Base-by-base conservation (phyloP, 140 eudicot species). In the Cichorium intybus region DNA sequence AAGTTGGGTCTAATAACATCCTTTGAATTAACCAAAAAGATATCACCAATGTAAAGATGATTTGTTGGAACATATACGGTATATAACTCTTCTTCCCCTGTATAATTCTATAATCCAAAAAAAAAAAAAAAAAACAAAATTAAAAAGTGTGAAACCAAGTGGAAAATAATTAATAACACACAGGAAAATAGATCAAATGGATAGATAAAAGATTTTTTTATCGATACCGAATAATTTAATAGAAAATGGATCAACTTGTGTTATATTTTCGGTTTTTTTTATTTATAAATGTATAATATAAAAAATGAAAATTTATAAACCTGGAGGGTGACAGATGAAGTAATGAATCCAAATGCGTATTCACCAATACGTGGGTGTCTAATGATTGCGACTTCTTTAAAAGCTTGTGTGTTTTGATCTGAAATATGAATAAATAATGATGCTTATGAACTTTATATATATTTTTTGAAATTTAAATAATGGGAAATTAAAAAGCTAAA, bases 341-440 rank as follows among this genome's bases (percentile, higher is more conserved):
- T 87, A 53, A 88, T 87, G 68, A 87, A 87, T 52, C 95, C 95
- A 62, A 87, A 81, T 35, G 95, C 95, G 63, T 87, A 87, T 87
- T 87, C 96, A 53, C 96, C 96, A 39, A 87, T 75, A 35, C 92
- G 93, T 1, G 96, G 96, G 82, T 88, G 96, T 72, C 94, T 80
- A 37, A 88, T 88, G 60, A 88, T 88, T 51, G 96, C 96, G 6
- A 88, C 96, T 80, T 85, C 96, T 78, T 88, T 88, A 41, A 85
- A 88, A 4, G 96, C 96, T 52, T 85, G 93, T 0, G 96, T 71
- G 80, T 88, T 88, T 29, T 88, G 96, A 74, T 88, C 96, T 88
- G 90, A 69, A 64, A 34, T 20, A 41, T 18, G 56, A 6, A 37
- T 50, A 31, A 70, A 60, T 3, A 68, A 39, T 6, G 10, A 23